A percentile compares a stretch with the other conserved stretches of the same genome.
phyloP scores from a whole-genome alignment of 768 basidiomycete genomes.

The Leccinum barrowsii region DNA sequence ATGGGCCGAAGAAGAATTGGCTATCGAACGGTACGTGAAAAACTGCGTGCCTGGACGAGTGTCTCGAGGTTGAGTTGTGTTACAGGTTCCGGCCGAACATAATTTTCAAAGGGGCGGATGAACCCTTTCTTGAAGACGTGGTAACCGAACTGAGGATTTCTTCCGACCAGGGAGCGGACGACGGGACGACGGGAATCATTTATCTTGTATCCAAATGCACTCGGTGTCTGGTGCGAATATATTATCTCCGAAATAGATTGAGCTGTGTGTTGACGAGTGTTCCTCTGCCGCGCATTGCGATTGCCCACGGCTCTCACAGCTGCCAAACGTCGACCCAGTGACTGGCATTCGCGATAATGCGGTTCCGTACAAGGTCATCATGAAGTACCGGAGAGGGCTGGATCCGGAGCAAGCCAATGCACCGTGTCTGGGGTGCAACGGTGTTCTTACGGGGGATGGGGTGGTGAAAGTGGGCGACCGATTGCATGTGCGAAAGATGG shows the following conservation, averaged over 20 bases:
- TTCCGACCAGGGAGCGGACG: constrained; percentile 24
- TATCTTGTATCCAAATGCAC: constrained; percentile 65
- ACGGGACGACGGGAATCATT: constrained; percentile 31
- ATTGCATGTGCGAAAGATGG: constrained; percentile 47
- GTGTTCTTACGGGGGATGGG: constrained; percentile 47
- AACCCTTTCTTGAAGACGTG: constrained; percentile 68
- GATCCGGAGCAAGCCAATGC: constrained; percentile 46
- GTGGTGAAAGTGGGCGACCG: constrained; percentile 58
- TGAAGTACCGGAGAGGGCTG: constrained; percentile 66
- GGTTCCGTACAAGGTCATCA: constrained; percentile 71
- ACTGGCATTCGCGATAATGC: constrained; percentile 66
- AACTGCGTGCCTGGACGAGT: neutral
- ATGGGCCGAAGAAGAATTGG: constrained; percentile 50
- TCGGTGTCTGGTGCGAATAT: constrained; percentile 62
- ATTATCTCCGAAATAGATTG: constrained; percentile 3
- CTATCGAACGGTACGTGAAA: constrained; percentile 54
- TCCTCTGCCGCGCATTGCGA: neutral
- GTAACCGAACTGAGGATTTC: constrained; percentile 62
- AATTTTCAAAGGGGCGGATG: constrained; percentile 57
- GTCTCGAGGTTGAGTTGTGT: constrained; percentile 2
- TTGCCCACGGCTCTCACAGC: constrained; percentile 35
- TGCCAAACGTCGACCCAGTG: constrained; percentile 68
- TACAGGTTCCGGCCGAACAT: constrained; percentile 76
- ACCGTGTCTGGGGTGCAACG: constrained; percentile 70
- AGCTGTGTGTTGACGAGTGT: constrained; percentile 1